Base-by-base conservation (phyloP, 192 early-diverging fungal genomes). In the Coemansia sp. region DNA sequence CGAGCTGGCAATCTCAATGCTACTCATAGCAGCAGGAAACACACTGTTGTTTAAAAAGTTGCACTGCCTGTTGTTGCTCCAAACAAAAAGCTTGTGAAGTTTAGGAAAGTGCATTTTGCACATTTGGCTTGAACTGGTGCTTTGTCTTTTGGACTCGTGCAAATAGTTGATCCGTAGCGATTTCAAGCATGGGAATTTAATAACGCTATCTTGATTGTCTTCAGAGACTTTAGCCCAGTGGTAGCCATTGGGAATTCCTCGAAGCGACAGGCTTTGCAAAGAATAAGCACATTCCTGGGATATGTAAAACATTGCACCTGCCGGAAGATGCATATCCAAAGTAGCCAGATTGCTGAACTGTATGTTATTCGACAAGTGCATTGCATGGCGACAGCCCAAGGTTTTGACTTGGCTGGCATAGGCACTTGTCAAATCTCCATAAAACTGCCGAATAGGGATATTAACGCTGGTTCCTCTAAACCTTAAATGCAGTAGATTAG, bases 41-140 rank as follows among this genome's bases (percentile, higher is more conserved):
- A 49, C 46, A n/a, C 45, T 26, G 30, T 5, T 39, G 11, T 20
- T 38, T 6, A 49, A 42, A 9, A 58, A 2, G 21, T 31, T 23
- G 26, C 56, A 58, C 0, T 16, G 9, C 2, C 15, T 20, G 11
- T 18, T 28, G 0, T 30, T 14, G 38, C 40, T 58, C 56, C 56
- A 58, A 5, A 58, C 2, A 20, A 40, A 23, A 20, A 58, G 11
- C n/a, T 31, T 48, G 23, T 12, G 34, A 17, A 58, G 46, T 20
- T 30, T 48, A 40, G 56, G 55, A 12, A 56, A 56, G 14, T 36
- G 8, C 20, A 47, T 45, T 16, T 46, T 56, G 32, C 32, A 34
- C 32, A 34, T 34, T 34, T 34, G 2, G 7, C 6, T 34, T 34
- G 32, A 7, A 34, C 32, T 34, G 10, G 32, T 10, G 32, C 32